Evolutionary conservation across 1,284 basidiomycete genomes (phyloP), one percentile per base, ranked within the genome.

Genomic region (Trametes hirsuta): DNA sequence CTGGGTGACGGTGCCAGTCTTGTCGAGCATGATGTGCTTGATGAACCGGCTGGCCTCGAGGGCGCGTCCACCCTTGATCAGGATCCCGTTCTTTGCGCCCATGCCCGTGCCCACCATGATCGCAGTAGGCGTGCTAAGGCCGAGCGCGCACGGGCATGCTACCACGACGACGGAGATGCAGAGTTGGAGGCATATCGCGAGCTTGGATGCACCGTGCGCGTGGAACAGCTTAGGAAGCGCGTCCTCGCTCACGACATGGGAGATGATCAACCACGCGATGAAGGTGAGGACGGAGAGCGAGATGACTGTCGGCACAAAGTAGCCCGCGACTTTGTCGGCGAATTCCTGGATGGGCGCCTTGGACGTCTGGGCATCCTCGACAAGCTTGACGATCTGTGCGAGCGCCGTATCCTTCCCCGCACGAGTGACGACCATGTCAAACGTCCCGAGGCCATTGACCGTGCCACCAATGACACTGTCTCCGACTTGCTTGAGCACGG

Each of bases 31-130:
- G 66, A 99, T 88, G 37, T 86, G 83, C 70, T 86, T 86, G 69
- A 99, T 89, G 52, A 82, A 82, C 68, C 86, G 88, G 72, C 94
- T 95, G 3, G 94, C 94, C 73, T 99, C 97, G 44, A 99, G 80
- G 2, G 97, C 95, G 21, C 91, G 83, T 3, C 96, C 97, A 46
- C 97, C 96, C 74, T 99, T 99, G 85, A 99, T 98, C 49, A 99
- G 79, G 64, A 99, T 99, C 0, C 97, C 97, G 71, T 98, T 95
- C 79, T 93, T 85, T 11, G 97, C 97, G 1, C 97, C 97, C 55
- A 99, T 90, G 0, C 97, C 97, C 0, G 97, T 99, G 34, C 97
- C 97, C 41, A 99, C 97, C 97, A 99, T 99, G 75, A 99, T 96
- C 1, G 97, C 97, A 0, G 97, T 99, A 0, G 97, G 97, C 0